These are phyloP conservation scores for Ceratobasidium sp. DNA, from an alignment of 1,284 basidiomycete species.

Conservation along the genomic window DNA sequence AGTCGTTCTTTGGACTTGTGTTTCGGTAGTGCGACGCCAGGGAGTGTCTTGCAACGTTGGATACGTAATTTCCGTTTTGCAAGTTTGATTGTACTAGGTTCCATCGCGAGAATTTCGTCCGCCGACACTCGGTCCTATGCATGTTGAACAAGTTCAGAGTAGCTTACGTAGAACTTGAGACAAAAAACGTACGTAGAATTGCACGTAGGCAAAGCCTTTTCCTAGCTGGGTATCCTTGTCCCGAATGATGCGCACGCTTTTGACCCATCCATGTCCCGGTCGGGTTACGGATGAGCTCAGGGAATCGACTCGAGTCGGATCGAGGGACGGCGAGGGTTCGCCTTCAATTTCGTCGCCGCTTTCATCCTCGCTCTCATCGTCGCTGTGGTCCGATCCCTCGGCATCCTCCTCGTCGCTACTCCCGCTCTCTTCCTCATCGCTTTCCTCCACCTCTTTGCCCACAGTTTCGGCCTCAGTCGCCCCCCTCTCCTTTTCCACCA, in stretches of 20 bases:
- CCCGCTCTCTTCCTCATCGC: constrained; percentile 50
- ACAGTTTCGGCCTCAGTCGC: constrained; percentile 66
- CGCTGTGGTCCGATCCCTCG: constrained; percentile 54
- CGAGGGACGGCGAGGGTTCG: not conserved
- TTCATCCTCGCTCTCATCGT: constrained; percentile 42
- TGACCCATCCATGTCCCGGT: constrained; percentile 73
- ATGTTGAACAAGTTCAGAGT: not conserved
- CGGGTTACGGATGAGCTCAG: constrained; percentile 20
- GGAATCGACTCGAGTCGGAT: not conserved
- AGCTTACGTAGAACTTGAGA: constrained; percentile 38
- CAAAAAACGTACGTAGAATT: constrained; percentile 73
- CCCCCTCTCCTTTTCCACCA: constrained; percentile 81
- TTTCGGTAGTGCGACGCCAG: constrained; percentile 51
- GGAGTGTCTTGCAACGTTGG: constrained; percentile 81
- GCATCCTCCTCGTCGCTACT: constrained; percentile 47
- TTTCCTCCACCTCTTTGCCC: constrained; percentile 63
- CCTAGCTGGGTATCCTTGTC: constrained; percentile 95
- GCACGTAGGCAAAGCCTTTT: constrained; percentile 97
- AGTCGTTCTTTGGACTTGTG: constrained; percentile 42
- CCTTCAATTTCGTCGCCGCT: constrained; percentile 14
- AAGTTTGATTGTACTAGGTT: constrained; percentile 82
- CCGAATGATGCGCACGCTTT: constrained; percentile 87
- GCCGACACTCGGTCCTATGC: constrained; percentile 87
- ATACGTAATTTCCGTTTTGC: constrained; percentile 91
- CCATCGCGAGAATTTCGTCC: constrained; percentile 88